Percentiles rank a stretch among this genome's conserved stretches.
These are phyloP conservation scores for Akanthomyces lecanii DNA, from an alignment of 2,329 filamentous ascomycete species.

Conservation along the genomic window DNA sequence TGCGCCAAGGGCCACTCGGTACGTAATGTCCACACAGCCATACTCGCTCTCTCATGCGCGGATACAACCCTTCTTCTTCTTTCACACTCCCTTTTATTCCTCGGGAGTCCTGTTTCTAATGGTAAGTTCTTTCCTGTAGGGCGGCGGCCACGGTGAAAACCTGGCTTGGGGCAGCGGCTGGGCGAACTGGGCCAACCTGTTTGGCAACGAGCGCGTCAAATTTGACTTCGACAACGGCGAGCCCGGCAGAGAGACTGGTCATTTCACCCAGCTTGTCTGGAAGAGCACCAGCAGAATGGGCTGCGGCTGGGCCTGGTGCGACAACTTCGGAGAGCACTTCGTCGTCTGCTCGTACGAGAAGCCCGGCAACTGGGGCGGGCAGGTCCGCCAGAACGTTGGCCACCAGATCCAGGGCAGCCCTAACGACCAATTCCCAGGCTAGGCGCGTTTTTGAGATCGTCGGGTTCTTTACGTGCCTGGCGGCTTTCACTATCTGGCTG, in stretches of 20 bases:
- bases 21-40: not conserved
- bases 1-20: slow-evolving; percentile 53
- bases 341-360: slow-evolving; percentile 20
- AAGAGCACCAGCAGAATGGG: slow-evolving; percentile 25
- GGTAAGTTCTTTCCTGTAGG: not conserved
- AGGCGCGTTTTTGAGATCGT: not conserved
- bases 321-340: slow-evolving; percentile 1
- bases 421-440: not conserved
- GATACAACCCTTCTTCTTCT: too few relatives aligned
- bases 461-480: not conserved
- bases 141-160: not conserved
- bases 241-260: slow-evolving; percentile 17
- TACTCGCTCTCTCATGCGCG: not conserved
- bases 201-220: slow-evolving; percentile 18
- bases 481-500: not conserved
- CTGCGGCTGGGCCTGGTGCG: slow-evolving; percentile 21
- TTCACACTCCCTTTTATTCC: not conserved
- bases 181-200: slow-evolving; percentile 13
- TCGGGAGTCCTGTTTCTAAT: not conserved
- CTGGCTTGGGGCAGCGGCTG: not conserved
- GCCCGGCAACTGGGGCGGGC: slow-evolving; percentile 17
- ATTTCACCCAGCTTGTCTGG: slow-evolving; percentile 33
- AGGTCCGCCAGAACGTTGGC: slow-evolving; percentile 14
- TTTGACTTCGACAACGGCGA: slow-evolving; percentile 19
- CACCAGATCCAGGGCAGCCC: slow-evolving; percentile 8